Conservation (phyloP, 305 asterid species). For the Rubia tinctorum region DNA sequence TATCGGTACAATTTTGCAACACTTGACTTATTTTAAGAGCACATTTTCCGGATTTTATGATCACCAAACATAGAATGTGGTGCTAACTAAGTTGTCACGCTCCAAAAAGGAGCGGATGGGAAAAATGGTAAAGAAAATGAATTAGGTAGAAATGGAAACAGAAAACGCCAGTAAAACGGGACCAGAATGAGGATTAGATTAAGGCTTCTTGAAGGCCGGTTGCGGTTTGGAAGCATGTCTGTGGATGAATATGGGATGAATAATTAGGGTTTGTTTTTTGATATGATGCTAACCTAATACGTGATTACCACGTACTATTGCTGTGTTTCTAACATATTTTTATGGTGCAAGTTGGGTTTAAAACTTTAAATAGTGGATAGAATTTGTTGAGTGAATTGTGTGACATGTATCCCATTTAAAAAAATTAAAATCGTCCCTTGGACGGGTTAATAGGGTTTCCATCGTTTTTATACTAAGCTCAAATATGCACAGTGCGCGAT, state of each 20-base stretch:
- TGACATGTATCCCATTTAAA: too few species aligned
- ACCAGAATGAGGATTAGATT: not conserved
- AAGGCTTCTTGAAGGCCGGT: not conserved
- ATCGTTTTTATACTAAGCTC: too few species aligned
- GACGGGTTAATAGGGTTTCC: too few species aligned
- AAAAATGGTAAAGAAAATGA: not conserved
- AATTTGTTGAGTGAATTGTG: too few species aligned
- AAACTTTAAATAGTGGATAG: not conserved
- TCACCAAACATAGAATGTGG: not conserved
- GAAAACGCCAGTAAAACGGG: not conserved
- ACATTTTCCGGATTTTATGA: not conserved
- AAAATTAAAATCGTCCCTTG: too few species aligned
- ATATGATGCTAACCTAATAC: not conserved
- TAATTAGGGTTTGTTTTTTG: not conserved
- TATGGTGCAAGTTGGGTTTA: not conserved
- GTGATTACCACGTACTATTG: not conserved
- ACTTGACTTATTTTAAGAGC: too few species aligned
- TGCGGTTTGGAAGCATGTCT: slow-evolving; percentile 6
- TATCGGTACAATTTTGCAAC: not conserved
- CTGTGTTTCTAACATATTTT: not conserved
- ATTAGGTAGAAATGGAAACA: slow-evolving; percentile 10
- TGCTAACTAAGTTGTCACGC: not conserved
- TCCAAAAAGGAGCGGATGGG: not conserved
- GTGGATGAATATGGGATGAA: not conserved
- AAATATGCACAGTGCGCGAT: too few species aligned